Evolutionary conservation across 2,329 filamentous ascomycete genomes (phyloP), one percentile per base, ranked within the genome.

Genomic region (Neonectria magnoliae): DNA sequence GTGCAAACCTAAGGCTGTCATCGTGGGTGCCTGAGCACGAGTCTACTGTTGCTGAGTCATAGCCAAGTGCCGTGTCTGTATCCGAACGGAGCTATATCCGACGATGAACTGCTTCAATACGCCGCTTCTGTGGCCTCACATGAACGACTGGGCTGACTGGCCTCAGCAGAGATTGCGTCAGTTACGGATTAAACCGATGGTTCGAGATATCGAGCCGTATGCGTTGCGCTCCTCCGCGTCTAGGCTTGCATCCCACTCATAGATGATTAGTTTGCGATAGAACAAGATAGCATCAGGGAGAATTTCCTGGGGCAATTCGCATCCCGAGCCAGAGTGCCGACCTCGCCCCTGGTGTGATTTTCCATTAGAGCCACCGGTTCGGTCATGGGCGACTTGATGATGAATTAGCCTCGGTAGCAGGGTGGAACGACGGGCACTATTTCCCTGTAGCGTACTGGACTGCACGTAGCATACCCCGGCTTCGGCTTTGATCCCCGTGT

Each of bases 401-500:
- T 48, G 36, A 64, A 64, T 68, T 67, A 69, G 70, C 72, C 72
- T 73, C 71, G 71, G 71, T 65, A 69, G 61, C 53, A 48, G 62
- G 61, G 68, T 71, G 71, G 71, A 65, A 64, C 68, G 41, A 50
- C 31, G 45, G 45, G 22, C 25, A 41, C 47, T 48, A 60, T 58
- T 58, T 65, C 42, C 38, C 38, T 50, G 42, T 45, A 60, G 42
- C 62, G 48, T 52, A 58, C n/a, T 42, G n/a, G 25, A 25, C 5
- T 8, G 29, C 25, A 22, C 62, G 44, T 48, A 20, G 48, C 48
- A 33, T 42, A 62, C 62, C 68, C 71, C 65, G 68, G 71, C 71
- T 71, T 73, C 70, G 71, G 71, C 63, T 47, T 66, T 56, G 44
- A 62, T 63, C 71, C 68, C 71, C 70, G 71, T 73, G 64, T 60